Evolutionary conservation across 2,329 filamentous ascomycete species (phyloP).

Genomic region (Monilinia fructigena): DNA sequence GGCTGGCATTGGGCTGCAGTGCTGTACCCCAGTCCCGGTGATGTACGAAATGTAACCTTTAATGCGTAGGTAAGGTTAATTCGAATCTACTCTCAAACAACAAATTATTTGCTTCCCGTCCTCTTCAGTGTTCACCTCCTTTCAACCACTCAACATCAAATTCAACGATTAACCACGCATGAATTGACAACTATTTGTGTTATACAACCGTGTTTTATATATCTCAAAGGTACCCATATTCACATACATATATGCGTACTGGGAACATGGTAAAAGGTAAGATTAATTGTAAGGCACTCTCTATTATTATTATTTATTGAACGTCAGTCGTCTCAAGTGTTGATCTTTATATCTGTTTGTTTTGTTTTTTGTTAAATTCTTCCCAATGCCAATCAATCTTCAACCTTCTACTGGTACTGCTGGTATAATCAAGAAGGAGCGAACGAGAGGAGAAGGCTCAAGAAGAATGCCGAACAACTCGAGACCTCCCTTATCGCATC

Average conservation of each 20-base stretch:
- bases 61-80: not conserved
- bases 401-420: conserved; percentile 13
- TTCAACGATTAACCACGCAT: conserved; percentile 52
- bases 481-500: conserved; percentile 37
- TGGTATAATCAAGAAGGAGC: not conserved
- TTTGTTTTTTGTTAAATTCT: not conserved
- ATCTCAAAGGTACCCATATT: not conserved
- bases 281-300: conserved; percentile 9
- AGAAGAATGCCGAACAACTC: conserved; percentile 30
- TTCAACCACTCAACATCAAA: conserved; percentile 14
- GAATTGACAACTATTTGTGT: conserved; percentile 51
- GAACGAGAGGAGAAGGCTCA: not conserved
- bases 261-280: conserved; percentile 14
- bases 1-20: not conserved
- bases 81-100: conserved; percentile 9
- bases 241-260: conserved; percentile 4
- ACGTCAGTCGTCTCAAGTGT: not conserved
- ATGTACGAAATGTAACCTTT: not conserved
- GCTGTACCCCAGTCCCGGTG: conserved; percentile 10
- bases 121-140: not conserved
- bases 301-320: conserved; percentile 15
- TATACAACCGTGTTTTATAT: conserved; percentile 38
- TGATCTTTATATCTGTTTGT: conserved; percentile 6
- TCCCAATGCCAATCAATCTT: conserved; percentile 18
- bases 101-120: conserved; percentile 11